phyloP scores from a whole-genome alignment of 768 basidiomycete species.

The Steccherinum ochraceum region DNA sequence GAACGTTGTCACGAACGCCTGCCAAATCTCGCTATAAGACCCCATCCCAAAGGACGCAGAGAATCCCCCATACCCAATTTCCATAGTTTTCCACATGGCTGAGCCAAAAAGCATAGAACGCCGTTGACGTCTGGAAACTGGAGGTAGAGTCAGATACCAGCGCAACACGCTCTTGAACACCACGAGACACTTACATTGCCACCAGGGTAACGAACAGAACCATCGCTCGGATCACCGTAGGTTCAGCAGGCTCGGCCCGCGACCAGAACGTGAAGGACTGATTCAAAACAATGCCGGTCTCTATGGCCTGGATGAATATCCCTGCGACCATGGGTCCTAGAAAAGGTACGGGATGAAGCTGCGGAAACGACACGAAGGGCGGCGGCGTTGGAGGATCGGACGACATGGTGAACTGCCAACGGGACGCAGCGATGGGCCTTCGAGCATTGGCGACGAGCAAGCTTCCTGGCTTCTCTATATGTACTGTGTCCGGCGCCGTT shows the following conservation, averaged over 20 bases:
- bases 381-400: not conserved
- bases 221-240: conserved; percentile 10
- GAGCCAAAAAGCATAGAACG: conserved; percentile 1
- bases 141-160: not conserved
- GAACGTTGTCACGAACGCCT: conserved; percentile 10
- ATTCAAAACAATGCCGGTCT: conserved; percentile 20
- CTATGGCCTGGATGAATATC: conserved; percentile 16
- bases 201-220: conserved; percentile 18
- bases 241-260: conserved; percentile 12
- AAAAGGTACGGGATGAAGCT: conserved; percentile 16
- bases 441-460: not conserved
- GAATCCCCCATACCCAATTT: not conserved
- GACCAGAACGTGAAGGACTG: conserved; percentile 18
- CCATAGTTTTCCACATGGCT: not conserved
- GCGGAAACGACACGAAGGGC: conserved; percentile 9
- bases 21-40: not conserved
- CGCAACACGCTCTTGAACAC: not conserved
- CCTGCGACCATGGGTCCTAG: conserved; percentile 16
- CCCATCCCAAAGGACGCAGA: not conserved
- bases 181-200: conserved; percentile 13
- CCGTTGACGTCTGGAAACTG: not conserved
- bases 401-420: conserved; percentile 5
- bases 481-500: not conserved
- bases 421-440: not conserved
- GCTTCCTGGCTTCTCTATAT: not conserved